phyloP scores from a whole-genome alignment of 768 basidiomycete genomes.

The Amyloporia xantha region DNA sequence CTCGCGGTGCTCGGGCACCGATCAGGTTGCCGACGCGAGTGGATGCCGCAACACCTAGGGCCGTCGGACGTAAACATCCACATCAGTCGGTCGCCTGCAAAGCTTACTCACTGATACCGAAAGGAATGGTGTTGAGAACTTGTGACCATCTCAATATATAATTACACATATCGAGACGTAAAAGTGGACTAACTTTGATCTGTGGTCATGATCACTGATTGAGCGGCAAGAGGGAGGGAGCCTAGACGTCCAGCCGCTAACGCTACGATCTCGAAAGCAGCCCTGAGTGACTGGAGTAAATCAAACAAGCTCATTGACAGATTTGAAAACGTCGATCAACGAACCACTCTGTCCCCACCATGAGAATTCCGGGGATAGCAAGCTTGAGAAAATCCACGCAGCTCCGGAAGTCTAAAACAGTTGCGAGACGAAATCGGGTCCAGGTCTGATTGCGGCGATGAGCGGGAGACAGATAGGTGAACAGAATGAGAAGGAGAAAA shows the following conservation, averaged over 20 bases:
- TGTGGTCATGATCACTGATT: conserved; percentile 75
- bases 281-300: conserved; percentile 35
- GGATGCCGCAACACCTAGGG: conserved; percentile 57
- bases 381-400: conserved; percentile 56
- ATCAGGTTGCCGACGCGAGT: conserved; percentile 70
- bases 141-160: neutral
- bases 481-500: conserved; percentile 47
- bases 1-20: conserved; percentile 44
- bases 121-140: conserved; percentile 72
- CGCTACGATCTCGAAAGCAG: conserved; percentile 78
- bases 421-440: conserved; percentile 46
- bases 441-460: conserved; percentile 57
- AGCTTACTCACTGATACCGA: conserved; percentile 49
- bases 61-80: neutral
- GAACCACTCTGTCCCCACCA: conserved; percentile 79
- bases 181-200: conserved; percentile 51
- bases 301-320: neutral
- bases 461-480: conserved; percentile 42
- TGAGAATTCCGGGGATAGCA: conserved; percentile 70
- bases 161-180: neutral
- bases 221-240: conserved; percentile 60
- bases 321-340: conserved; percentile 8
- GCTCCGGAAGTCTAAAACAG: conserved; percentile 40
- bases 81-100: neutral
- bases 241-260: conserved; percentile 70